These are phyloP conservation scores for Dalbergia cultrata DNA, from an alignment of 306 rosid genomes.

Conservation along the genomic window DNA sequence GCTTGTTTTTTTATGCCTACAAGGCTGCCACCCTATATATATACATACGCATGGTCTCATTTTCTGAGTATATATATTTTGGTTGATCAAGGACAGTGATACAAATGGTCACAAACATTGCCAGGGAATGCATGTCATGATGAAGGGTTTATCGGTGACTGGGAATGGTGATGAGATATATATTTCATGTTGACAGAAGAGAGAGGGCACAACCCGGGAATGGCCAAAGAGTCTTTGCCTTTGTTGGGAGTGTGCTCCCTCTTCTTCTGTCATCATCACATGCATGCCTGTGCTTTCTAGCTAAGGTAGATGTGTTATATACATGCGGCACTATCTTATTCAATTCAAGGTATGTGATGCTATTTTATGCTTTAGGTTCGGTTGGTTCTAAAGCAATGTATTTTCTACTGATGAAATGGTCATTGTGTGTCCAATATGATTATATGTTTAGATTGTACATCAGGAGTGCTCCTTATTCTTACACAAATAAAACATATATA, in stretches of 20 bases:
- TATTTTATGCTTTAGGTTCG: not conserved
- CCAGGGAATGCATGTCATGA: constrained; percentile 14
- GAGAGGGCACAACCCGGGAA: constrained; percentile 90
- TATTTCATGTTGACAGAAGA: constrained; percentile 90
- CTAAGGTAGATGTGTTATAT: not conserved
- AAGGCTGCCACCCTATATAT: too few relatives aligned
- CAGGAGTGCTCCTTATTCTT: too few relatives aligned
- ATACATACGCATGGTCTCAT: not conserved
- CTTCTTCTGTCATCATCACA: constrained; percentile 76
- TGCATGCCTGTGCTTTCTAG: not conserved
- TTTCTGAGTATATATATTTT: too few relatives aligned
- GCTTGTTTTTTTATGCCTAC: too few relatives aligned
- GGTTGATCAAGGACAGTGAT: not conserved
- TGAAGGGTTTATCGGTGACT: constrained; percentile 2
- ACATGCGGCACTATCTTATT: constrained; percentile 4
- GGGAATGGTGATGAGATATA: constrained; percentile 31
- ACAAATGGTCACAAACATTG: not conserved
- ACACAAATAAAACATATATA: not conserved
- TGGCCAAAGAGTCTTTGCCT: constrained; percentile 56
- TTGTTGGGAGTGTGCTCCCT: constrained; percentile 88
- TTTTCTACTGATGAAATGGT: too few relatives aligned
- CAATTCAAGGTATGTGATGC: constrained; percentile 32
- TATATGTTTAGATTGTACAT: not conserved
- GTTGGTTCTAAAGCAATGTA: too few relatives aligned
- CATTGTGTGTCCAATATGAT: not conserved